These are phyloP conservation scores for Pythium aristosporum DNA, from an alignment of 352 stramenopile species.

Conservation along the genomic window DNA sequence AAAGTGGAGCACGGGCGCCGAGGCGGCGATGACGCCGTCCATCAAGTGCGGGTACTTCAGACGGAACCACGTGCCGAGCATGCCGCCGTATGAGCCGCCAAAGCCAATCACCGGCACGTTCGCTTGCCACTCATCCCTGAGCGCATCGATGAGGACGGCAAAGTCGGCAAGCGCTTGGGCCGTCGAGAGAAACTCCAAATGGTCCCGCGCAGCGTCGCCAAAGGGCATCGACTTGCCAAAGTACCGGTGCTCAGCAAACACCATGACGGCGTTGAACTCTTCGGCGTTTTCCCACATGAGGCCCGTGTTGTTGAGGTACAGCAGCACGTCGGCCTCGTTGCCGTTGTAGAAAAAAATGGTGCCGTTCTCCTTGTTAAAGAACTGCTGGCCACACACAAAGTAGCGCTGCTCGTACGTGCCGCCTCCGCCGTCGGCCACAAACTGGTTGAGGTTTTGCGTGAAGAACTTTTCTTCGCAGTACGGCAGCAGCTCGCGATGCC, in stretches of 20 bases:
- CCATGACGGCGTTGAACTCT: slow-evolving; percentile 58
- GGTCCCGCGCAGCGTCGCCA: slow-evolving; percentile 41
- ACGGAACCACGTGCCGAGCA: slow-evolving; percentile 72
- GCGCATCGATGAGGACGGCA: slow-evolving; percentile 44
- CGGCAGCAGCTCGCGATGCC: slow-evolving; percentile 35
- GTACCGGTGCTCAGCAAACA: slow-evolving; percentile 81
- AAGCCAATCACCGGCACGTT: slow-evolving; percentile 68
- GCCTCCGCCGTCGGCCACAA: slow-evolving; percentile 25
- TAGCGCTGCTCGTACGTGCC: slow-evolving; percentile 57
- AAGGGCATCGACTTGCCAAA: slow-evolving; percentile 73
- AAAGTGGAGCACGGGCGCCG: slow-evolving; percentile 68
- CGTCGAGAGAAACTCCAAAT: slow-evolving; percentile 75
- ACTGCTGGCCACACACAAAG: slow-evolving; percentile 63
- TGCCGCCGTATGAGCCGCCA: slow-evolving; percentile 77
- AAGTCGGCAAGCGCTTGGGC: slow-evolving; percentile 86
- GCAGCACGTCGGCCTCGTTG: slow-evolving; percentile 66
- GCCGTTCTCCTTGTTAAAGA: slow-evolving; percentile 40
- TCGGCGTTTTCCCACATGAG: slow-evolving; percentile 74
- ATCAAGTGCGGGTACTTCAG: slow-evolving; percentile 78
- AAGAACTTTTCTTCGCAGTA: slow-evolving; percentile 49
- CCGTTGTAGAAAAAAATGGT: slow-evolving; percentile 74
- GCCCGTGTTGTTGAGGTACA: slow-evolving; percentile 68
- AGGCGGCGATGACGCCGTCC: slow-evolving; percentile 61
- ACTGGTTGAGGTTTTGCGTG: slow-evolving; percentile 52
- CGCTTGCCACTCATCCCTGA: slow-evolving; percentile 41